phyloP scores from a whole-genome alignment of 2,329 filamentous ascomycete genomes.

The Nannizziopsis barbatae region DNA sequence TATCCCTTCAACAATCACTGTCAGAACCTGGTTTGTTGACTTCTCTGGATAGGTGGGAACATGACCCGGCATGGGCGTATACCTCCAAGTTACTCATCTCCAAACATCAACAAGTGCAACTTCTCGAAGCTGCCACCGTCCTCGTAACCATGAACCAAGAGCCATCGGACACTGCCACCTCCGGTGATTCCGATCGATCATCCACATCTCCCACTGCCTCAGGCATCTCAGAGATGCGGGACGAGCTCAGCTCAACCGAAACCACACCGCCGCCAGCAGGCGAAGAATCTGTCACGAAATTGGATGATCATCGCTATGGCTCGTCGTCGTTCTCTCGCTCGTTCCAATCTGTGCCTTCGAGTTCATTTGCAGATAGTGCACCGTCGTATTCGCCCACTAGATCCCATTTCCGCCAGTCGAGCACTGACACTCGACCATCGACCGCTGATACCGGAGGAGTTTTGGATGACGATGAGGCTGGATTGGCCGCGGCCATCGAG shows the following conservation, averaged over 20 bases:
- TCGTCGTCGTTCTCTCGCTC: constrained; percentile 56
- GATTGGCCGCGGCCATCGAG: constrained; percentile 81
- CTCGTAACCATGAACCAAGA: constrained; percentile 77
- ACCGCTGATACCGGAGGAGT: constrained; percentile 66
- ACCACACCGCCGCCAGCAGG: constrained; percentile 79
- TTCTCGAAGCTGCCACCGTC: constrained; percentile 93
- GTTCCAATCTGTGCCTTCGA: constrained; percentile 59
- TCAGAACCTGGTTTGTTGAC: constrained; percentile 18
- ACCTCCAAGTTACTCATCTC: constrained; percentile 97
- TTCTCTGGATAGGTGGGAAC: constrained; percentile 71
- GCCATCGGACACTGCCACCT: constrained; percentile 53
- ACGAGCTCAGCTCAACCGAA: constrained; percentile 71
- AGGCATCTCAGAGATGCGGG: constrained; percentile 61
- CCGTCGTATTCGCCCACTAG: constrained; percentile 39
- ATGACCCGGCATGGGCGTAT: constrained; percentile 93
- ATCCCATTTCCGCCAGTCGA: constrained; percentile 58
- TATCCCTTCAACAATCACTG: not conserved
- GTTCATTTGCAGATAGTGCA: constrained; percentile 45
- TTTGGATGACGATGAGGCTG: constrained; percentile 70
- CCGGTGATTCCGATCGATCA: constrained; percentile 66
- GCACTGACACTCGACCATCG: constrained; percentile 62
- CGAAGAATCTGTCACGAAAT: constrained; percentile 48
- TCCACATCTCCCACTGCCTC: constrained; percentile 73
- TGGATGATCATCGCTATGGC: constrained; percentile 38
- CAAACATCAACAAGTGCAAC: constrained; percentile 97